A percentile compares a stretch with the other conserved stretches of the same genome.
phyloP scores from a whole-genome alignment of 1,139 yeast species.

The Zhuliangozyma blackwelliae region DNA sequence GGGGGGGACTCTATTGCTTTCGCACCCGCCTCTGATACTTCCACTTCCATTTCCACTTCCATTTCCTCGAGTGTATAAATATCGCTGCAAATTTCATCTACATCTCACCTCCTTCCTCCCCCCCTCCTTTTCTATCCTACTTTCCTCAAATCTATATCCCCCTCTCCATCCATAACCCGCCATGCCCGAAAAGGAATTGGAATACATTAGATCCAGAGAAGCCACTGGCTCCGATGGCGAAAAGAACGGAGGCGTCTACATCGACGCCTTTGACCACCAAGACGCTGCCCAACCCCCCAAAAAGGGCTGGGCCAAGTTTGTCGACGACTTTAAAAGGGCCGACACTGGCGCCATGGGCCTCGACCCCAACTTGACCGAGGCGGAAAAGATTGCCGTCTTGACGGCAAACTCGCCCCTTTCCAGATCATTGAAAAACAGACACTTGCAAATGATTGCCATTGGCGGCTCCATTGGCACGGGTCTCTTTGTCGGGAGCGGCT shows the following conservation, averaged over 20 bases:
- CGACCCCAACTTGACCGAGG: slow-evolving; percentile 63
- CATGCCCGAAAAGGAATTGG: slow-evolving; percentile 43
- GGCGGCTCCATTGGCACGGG: slow-evolving; percentile 90
- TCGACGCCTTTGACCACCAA: slow-evolving; percentile 37
- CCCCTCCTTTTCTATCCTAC: no score
- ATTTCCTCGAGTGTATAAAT: no score
- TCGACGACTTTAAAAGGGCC: slow-evolving; percentile 55
- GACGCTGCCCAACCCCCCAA: slow-evolving; percentile 20
- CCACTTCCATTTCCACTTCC: no score
- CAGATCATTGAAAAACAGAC: slow-evolving; percentile 57
- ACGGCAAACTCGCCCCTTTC: slow-evolving; percentile 71
- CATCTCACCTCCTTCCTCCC: no score
- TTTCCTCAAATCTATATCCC: not conserved
- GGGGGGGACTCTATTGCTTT: no score
- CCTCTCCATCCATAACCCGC: not conserved
- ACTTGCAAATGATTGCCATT: slow-evolving; percentile 80
- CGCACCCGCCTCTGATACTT: no score
- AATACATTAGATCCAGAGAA: slow-evolving; percentile 38
- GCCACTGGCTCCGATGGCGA: slow-evolving; percentile 33
- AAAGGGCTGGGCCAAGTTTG: slow-evolving; percentile 39
- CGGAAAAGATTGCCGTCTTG: slow-evolving; percentile 62
- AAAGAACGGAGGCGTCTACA: slow-evolving; percentile 39
- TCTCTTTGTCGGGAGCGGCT: slow-evolving; percentile 64
- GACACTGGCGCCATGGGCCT: slow-evolving; percentile 48
- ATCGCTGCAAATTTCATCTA: no score